Evolutionary conservation across 1,284 basidiomycete species (phyloP), one percentile per base, ranked within the genome.

Genomic region (Rhodotorula sp.): DNA sequence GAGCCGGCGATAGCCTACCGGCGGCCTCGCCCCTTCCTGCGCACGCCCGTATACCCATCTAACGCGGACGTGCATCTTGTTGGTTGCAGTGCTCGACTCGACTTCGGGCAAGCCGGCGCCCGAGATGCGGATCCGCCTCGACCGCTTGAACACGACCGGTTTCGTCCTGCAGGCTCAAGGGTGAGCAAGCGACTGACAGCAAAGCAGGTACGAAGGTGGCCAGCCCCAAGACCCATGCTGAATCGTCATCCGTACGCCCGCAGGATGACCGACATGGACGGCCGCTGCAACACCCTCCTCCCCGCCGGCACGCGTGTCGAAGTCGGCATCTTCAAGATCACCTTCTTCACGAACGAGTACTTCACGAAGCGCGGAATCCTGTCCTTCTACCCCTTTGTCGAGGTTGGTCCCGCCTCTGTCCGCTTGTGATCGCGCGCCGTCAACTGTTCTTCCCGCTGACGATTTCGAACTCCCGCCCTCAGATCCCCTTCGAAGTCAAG

Each of bases 381-480:
- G 21, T 73, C 71, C 5, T 80, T 80, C 69, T 80, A 80, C 68
- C 79, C 79, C 7, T 80, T 79, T 67, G 73, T 79, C 57, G 79
- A 80, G 72, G 77, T 78, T 19, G 59, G 70, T 31, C 12, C 15
- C 2, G n/a, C 23, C 18, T 23, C 34, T 18, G 28, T 6, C 2
- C 1, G 23, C 4, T 28, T 10, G 12, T 28, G 14, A 8, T 6
- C n/a, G 26, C 34, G 21, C 8, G 18, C 28, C n/a, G 21, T 7
- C 38, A 43, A 43, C 10, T 12, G 38, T 43, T 14, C 38, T 14
- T 8, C 38, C 56, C 7, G 8, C 47, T 34, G 47, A 60, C 48
- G 10, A 14, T 1, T 19, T n/a, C 16, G 7, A 15, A 18, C 12
- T 10, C 34, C 50, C 50, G 15, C 19, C 23, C 15, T 7, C 69